Evolutionary conservation across 2,329 filamentous ascomycete species (phyloP), one percentile per base, ranked within the genome.

Genomic region (Diaporthe sp.): DNA sequence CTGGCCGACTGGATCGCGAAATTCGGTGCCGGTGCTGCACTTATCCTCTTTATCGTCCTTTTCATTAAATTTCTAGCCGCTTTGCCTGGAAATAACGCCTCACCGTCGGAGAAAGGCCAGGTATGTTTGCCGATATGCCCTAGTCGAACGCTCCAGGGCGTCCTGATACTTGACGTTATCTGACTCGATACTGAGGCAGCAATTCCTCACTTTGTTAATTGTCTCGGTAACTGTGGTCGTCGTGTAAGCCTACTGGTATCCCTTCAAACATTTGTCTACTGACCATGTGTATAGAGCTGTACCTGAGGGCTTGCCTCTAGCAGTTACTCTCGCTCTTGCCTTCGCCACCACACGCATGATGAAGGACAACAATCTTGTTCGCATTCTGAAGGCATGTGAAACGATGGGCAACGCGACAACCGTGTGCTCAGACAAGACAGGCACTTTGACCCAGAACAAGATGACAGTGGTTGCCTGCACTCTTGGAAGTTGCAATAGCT

Each of bases 371-470:
- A 94, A 94, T 76, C 83, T 94, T 51, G 92, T 94, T 22, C 90
- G 92, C 73, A 86, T 93, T 37, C 85, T 94, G 39, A 90, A 92
- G 77, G 92, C 92, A 72, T 94, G 92, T 81, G 92, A 94, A 80
- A 93, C 92, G 7, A 94, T 94, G 92, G 92, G 92, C 13, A 94
- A 94, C 77, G 91, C 91, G 37, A 92, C 91, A 2, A 93, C 93
- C 0, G 92, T 96, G 47, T 96, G 94, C 82, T 95, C 93, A 4
- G 94, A 94, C 82, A 94, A 94, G 83, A 94, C 93, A 1, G 93
- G 93, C 66, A 94, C 93, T 15, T 83, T 94, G 25, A 94, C 93
- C 0, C 92, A 94, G 73, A 94, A 94, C 79, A 91, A 92, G 81
- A 94, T 94, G 92, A 93, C 92, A 0, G 93, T 95, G 1, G 93